A percentile compares a stretch with the other conserved stretches of the same genome.
Conservation (phyloP, 139 green algal species). For the Medakamo hakoo region DNA sequence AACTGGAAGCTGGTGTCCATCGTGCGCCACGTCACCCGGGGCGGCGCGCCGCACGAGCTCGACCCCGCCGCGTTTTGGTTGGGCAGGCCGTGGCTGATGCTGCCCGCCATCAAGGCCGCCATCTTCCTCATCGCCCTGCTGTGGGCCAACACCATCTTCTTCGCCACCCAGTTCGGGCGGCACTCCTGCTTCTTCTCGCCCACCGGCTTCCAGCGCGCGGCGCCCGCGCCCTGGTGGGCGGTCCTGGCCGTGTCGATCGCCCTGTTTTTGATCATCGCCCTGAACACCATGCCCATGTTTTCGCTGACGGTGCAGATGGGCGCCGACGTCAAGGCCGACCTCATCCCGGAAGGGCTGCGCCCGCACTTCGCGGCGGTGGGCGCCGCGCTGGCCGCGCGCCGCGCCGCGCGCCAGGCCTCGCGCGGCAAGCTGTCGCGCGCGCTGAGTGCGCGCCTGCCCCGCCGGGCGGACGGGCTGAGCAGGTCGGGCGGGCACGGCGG, state of each 20-base stretch:
- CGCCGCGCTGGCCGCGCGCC: too few relatives aligned
- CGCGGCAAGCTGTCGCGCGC: background rate
- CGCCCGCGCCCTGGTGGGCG: slow-evolving; percentile 1
- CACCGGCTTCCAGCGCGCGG: slow-evolving; percentile 4
- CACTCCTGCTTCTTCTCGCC: slow-evolving; percentile 10
- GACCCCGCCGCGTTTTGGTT: slow-evolving; percentile 3
- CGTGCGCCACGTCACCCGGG: slow-evolving; percentile 4
- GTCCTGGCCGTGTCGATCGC: slow-evolving; percentile 1
- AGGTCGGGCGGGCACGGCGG: too few relatives aligned
- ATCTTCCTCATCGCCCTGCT: slow-evolving; percentile 5
- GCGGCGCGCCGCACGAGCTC: background rate
- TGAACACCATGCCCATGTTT: slow-evolving; percentile 5
- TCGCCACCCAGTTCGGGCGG: slow-evolving; percentile 3
- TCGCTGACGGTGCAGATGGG: slow-evolving; percentile 8
- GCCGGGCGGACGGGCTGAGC: background rate
- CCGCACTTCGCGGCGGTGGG: slow-evolving; percentile 10
- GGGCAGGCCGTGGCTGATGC: slow-evolving; percentile 3
- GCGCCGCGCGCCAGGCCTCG: background rate
- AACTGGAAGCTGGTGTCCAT: slow-evolving; percentile 8
- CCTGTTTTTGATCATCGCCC: background rate
- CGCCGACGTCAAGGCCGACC: slow-evolving; percentile 2
- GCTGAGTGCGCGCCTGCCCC: background rate
- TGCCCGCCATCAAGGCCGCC: slow-evolving; percentile 5
- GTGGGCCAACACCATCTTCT: slow-evolving; percentile 6
- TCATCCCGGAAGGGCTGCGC: background rate